Conservation (phyloP, 805 yeast genomes). For the Saturnispora gosingensis region DNA sequence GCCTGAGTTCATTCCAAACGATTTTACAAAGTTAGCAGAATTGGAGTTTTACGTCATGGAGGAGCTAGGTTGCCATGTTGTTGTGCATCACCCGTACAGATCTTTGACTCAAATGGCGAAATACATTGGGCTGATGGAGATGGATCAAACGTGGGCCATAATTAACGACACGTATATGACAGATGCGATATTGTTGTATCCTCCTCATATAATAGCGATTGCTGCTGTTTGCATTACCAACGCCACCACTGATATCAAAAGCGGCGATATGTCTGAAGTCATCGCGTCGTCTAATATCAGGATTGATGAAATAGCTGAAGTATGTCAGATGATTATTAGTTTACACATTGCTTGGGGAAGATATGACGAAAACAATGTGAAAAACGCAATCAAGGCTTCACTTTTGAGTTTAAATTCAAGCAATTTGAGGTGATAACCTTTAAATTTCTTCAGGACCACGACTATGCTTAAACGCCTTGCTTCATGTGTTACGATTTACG, state of each 20-base stretch:
- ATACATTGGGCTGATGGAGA: constrained; percentile 35
- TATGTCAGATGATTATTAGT: not conserved
- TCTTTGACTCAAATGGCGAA: constrained; percentile 45
- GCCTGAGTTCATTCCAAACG: constrained; percentile 94
- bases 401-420: not conserved
- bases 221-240: constrained; percentile 72
- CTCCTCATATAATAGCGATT: constrained; percentile 84
- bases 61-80: constrained; percentile 64
- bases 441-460: too few relatives aligned
- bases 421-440: not conserved
- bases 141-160: constrained; percentile 82
- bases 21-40: constrained; percentile 84
- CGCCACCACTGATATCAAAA: constrained; percentile 1
- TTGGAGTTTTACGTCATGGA: constrained; percentile 91
- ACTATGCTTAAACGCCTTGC: not conserved
- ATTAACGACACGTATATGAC: constrained; percentile 86
- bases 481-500: too few relatives aligned
- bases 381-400: not conserved
- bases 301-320: constrained; percentile 7
- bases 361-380: constrained; percentile 2
- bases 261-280: constrained; percentile 2
- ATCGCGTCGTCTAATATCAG: constrained; percentile 38
- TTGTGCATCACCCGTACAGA: constrained; percentile 70
- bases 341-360: constrained; percentile 3
- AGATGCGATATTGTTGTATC: constrained; percentile 70